These are phyloP conservation scores for Neolentinus lepideus DNA, from an alignment of 1,284 basidiomycete species.

Conservation along the genomic window DNA sequence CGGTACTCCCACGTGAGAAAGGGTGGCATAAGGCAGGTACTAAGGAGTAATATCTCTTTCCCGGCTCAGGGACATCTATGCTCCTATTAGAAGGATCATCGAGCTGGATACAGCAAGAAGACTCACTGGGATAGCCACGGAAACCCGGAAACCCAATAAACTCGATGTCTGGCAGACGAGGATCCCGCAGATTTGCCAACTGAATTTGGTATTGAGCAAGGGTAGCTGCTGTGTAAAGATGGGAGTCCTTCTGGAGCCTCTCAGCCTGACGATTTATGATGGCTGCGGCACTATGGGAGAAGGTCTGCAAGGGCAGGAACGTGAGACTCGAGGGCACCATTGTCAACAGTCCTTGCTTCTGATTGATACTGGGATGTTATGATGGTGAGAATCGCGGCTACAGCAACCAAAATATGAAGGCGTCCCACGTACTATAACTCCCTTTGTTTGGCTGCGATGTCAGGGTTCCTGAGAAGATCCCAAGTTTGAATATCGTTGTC, in stretches of 20 bases:
- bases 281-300: conserved; percentile 16
- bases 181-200: conserved; percentile 20
- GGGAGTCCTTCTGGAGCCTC: conserved; percentile 16
- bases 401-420: background rate
- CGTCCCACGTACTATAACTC: conserved; percentile 23
- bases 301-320: conserved; percentile 16
- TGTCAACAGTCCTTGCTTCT: conserved; percentile 19
- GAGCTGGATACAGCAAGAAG: background rate
- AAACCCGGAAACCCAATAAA: conserved; percentile 19
- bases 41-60: conserved; percentile 27
- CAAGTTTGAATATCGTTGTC: conserved; percentile 21
- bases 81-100: background rate
- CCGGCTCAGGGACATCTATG: conserved; percentile 19
- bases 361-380: conserved; percentile 9
- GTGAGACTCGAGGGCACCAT: conserved; percentile 9
- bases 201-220: conserved; percentile 28
- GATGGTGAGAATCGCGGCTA: background rate
- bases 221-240: conserved; percentile 20
- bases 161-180: conserved; percentile 20
- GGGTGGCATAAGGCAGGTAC: conserved; percentile 23
- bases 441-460: conserved; percentile 17
- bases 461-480: conserved; percentile 23
- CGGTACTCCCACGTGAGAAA: conserved; percentile 34
- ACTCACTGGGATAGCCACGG: conserved; percentile 18
- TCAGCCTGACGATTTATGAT: conserved; percentile 19